Evolutionary conservation across 2,329 filamentous ascomycete species (phyloP).

Genomic region (Sporothrix curviconia): DNA sequence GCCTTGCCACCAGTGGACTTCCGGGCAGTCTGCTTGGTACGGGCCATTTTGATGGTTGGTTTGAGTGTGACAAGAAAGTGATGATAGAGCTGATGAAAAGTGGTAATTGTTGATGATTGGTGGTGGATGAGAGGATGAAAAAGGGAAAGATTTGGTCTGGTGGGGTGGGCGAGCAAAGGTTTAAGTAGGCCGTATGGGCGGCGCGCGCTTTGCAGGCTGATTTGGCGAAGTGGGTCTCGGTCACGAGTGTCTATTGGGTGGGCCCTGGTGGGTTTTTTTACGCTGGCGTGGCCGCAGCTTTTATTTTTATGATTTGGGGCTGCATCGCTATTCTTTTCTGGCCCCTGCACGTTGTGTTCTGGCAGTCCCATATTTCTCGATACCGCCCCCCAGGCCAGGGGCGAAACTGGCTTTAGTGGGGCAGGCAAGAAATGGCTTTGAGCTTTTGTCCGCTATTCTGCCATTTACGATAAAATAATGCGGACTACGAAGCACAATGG

Average conservation of each 20-base stretch:
- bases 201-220: conserved; percentile 30
- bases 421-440: too few species aligned
- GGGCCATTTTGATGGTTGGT: conserved; percentile 47
- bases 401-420: too few species aligned
- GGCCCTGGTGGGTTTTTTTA: background rate
- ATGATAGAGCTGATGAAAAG: conserved; percentile 13
- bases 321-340: background rate
- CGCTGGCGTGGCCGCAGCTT: background rate
- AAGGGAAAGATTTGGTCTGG: conserved; percentile 30
- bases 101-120: conserved; percentile 26
- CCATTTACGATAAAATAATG: too few species aligned
- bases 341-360: background rate
- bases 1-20: conserved; percentile 78
- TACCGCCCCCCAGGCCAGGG: background rate
- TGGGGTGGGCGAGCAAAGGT: conserved; percentile 37
- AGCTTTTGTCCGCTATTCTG: too few species aligned
- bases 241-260: background rate
- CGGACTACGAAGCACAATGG: too few species aligned
- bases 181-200: conserved; percentile 30
- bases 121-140: conserved; percentile 29
- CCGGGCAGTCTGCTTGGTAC: conserved; percentile 61
- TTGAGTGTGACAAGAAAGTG: background rate
- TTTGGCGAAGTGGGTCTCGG: conserved; percentile 20
- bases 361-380: background rate
- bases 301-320: conserved; percentile 8